Conservation (phyloP, 1,139 yeast species). For the Hyphopichia buzzinii region DNA sequence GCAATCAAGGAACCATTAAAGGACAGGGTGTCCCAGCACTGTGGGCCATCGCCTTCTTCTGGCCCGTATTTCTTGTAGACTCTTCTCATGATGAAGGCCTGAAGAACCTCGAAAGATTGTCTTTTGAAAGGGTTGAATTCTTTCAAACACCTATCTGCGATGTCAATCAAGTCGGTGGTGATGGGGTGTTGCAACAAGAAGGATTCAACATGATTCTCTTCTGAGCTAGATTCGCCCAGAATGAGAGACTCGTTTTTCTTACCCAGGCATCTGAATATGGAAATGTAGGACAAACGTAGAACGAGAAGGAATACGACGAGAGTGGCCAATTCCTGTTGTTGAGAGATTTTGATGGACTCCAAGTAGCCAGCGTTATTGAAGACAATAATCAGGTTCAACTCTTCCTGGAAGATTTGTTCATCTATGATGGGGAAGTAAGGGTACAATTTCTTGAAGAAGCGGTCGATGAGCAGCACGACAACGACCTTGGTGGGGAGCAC, state of each 20-base stretch:
- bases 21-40: slow-evolving; percentile 33
- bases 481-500: slow-evolving; percentile 32
- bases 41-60: slow-evolving; percentile 26
- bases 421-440: slow-evolving; percentile 50
- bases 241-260: neutral
- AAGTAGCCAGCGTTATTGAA: neutral
- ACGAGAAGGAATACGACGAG: slow-evolving; percentile 24
- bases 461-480: slow-evolving; percentile 36
- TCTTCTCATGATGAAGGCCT: slow-evolving; percentile 36
- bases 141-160: slow-evolving; percentile 33
- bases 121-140: slow-evolving; percentile 36
- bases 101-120: slow-evolving; percentile 47
- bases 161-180: slow-evolving; percentile 25
- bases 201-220: slow-evolving; percentile 3
- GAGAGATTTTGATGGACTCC: slow-evolving; percentile 20
- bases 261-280: slow-evolving; percentile 21
- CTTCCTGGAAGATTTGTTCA: slow-evolving; percentile 20
- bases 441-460: slow-evolving; percentile 42
- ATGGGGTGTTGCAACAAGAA: slow-evolving; percentile 22
- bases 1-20: slow-evolving; percentile 45
- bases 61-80: slow-evolving; percentile 27
- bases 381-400: slow-evolving; percentile 14
- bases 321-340: slow-evolving; percentile 24
- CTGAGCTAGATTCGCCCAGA: slow-evolving; percentile 10
- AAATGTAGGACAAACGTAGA: slow-evolving; percentile 26